Percentiles rank a stretch among this genome's conserved stretches.
Conservation (phyloP, 805 yeast genomes). For the Scheffersomyces coipomensis region DNA sequence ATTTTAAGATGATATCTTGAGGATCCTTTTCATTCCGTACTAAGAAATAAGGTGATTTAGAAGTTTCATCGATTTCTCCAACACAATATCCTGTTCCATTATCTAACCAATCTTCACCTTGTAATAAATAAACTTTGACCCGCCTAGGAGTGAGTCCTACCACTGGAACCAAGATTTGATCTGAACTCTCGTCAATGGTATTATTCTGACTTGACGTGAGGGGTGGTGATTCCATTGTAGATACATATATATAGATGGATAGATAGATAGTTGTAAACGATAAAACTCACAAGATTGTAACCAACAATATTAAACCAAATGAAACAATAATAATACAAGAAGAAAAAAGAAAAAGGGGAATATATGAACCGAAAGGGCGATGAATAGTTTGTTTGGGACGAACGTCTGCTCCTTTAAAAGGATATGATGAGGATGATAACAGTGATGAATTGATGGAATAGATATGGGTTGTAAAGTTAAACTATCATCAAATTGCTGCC, state of each 20-base stretch:
- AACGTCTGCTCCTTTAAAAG: neutral
- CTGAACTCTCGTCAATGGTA: neutral
- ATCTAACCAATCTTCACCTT: slow-evolving; percentile 85
- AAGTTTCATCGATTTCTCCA: slow-evolving; percentile 53
- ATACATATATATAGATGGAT: neutral
- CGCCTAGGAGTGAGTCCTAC: slow-evolving; percentile 52
- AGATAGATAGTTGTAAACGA: neutral
- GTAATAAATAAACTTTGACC: slow-evolving; percentile 86
- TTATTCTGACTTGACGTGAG: neutral
- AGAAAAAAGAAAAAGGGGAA: too few species aligned
- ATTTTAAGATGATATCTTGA: slow-evolving; percentile 57
- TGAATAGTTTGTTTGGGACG: too few species aligned
- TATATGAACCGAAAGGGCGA: too few species aligned
- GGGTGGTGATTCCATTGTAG: neutral
- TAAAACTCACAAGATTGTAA: too few species aligned
- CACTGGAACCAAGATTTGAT: neutral
- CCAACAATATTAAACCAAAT: too few species aligned
- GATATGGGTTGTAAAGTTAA: too few species aligned
- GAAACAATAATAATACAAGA: too few species aligned
- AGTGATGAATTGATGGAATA: too few species aligned
- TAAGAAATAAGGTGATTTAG: slow-evolving; percentile 53
- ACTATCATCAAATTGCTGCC: too few species aligned
- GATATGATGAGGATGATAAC: neutral
- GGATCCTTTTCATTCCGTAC: slow-evolving; percentile 72
- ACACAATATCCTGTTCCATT: slow-evolving; percentile 89